Percentiles rank a stretch among this genome's conserved stretches.
Evolutionary conservation across 2,329 filamentous ascomycete genomes (phyloP).

Genomic region (Hymenoscyphus fructigenus): DNA sequence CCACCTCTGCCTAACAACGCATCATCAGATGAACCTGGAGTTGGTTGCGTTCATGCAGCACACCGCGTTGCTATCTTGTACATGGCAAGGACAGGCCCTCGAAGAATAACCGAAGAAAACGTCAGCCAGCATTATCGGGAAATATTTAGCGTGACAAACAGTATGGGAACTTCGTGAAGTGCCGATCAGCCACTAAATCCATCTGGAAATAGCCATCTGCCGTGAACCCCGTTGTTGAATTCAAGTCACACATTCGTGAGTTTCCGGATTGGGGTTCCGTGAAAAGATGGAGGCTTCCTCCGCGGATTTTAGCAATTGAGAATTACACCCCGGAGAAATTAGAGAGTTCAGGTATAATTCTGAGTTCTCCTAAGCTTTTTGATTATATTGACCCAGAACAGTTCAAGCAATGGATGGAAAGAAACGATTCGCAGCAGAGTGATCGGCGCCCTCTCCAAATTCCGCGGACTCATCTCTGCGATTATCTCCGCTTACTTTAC

Average conservation of each 20-base stretch:
- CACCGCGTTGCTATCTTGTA: background rate
- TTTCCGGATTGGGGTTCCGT: background rate
- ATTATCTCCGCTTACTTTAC: too few species aligned
- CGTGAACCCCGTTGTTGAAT: background rate
- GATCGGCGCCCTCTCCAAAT: too few species aligned
- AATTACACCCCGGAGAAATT: too few species aligned
- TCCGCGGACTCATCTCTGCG: too few species aligned
- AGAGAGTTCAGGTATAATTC: too few species aligned
- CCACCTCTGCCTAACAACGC: background rate
- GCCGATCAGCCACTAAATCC: slow-evolving; percentile 1
- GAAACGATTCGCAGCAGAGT: too few species aligned
- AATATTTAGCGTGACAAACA: background rate
- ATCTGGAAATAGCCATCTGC: background rate
- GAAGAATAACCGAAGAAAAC: background rate
- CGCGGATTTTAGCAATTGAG: too few species aligned
- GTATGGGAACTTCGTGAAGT: background rate
- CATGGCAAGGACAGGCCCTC: background rate
- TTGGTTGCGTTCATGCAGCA: background rate
- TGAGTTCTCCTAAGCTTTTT: too few species aligned
- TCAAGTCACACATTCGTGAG: background rate
- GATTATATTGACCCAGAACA: too few species aligned
- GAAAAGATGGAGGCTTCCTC: background rate
- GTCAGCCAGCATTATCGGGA: background rate
- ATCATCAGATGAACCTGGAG: background rate
- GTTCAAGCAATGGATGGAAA: too few species aligned